A percentile compares a stretch with the other conserved stretches of the same genome.
phyloP scores from a whole-genome alignment of 1,284 basidiomycete genomes.

The Amylostereum chailletii region DNA sequence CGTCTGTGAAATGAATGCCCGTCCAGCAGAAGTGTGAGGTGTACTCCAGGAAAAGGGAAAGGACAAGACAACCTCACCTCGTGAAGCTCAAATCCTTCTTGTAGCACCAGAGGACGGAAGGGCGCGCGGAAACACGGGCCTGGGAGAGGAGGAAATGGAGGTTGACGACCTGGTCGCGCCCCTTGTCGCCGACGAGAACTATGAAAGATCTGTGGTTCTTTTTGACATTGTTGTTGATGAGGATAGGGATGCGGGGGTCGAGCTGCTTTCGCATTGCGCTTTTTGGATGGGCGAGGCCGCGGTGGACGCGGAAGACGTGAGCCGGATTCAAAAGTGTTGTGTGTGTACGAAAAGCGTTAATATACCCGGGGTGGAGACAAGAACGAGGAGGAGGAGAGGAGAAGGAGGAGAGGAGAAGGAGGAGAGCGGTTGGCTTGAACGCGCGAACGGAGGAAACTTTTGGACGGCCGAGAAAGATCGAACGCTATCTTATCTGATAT shows the following conservation, averaged over 20 bases:
- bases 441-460: no score
- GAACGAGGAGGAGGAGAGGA: no score
- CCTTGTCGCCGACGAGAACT: constrained; percentile 93
- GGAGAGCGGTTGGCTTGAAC: no score
- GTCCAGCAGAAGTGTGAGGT: constrained; percentile 8
- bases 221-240: constrained; percentile 92
- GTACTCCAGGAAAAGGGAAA: constrained; percentile 2
- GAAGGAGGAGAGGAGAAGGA: no score
- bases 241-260: constrained; percentile 86
- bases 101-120: constrained; percentile 94
- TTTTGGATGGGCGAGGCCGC: background rate
- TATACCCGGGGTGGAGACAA: background rate
- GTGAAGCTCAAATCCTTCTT: constrained; percentile 96
- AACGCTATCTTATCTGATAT: no score
- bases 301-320: background rate
- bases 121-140: constrained; percentile 81
- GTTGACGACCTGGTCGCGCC: constrained; percentile 94
- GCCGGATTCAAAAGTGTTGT: background rate
- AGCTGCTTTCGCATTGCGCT: constrained; percentile 69
- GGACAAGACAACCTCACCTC: constrained; percentile 39
- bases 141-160: constrained; percentile 92
- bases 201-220: constrained; percentile 93
- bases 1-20: background rate
- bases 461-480: no score
- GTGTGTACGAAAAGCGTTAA: background rate